Base-by-base conservation (phyloP, 139 green algal genomes). In the Auxenochlorella pyrenoidosa region DNA sequence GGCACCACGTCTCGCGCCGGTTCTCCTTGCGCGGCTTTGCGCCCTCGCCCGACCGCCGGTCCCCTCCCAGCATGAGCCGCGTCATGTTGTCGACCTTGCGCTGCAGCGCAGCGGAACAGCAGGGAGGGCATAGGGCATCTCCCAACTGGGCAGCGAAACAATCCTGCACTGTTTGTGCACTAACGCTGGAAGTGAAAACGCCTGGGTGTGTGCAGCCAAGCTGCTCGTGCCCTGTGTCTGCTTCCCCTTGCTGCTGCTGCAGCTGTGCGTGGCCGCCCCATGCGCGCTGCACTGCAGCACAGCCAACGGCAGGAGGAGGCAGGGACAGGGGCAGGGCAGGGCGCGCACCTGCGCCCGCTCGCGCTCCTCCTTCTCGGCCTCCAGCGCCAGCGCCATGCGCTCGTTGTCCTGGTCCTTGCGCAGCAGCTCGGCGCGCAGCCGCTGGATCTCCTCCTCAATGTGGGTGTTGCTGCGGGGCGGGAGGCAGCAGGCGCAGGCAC, bases 361-460 rank as follows among this genome's bases (percentile, higher is more conserved):
- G 26, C 94, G 81, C 90, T 97, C 93, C 66, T 90, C 86, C 87
- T 94, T 94, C 88, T 97, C 95, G 85, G 95, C 91, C 58, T 92
- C 92, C 19, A 93, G 91, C 89, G 95, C 89, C 60, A 96, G 85
- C 91, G 95, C 92, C 58, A 97, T 88, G 15, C 93, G 90, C 87
- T 96, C 91, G 68, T 96, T 95, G 83, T 97, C 94, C 87, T 98
- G 95, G 89, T 98, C 95, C 44, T 90, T 92, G 68, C 94, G 94
- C 85, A 98, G 91, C 88, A 98, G 92, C 89, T 93, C 89, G 16
- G 89, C 90, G 13, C 95, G 90, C 88, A 93, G 63, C 34, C 91
- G 87, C 15, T 85, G 86, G 86, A 97, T 96, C 81, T 97, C 91
- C 65, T 89, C 88, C 82, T 94, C 90, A 70, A 96, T 90, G 40